Evolutionary conservation across 495 filamentous ascomycete species (phyloP), one percentile per base, ranked within the genome.

Genomic region (Pyronema domesticum): DNA sequence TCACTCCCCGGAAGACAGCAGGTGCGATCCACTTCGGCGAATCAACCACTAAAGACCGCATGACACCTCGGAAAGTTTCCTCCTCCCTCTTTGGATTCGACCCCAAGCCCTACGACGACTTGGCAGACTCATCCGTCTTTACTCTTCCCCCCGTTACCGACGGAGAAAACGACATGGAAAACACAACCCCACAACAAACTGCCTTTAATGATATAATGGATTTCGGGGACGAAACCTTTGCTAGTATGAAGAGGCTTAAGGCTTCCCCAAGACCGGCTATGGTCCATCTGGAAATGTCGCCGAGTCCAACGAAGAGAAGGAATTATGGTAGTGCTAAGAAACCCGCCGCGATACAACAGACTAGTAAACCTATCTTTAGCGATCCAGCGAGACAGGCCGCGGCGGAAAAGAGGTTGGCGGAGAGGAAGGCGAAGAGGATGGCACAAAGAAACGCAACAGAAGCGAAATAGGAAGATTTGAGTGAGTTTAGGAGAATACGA

Each of bases 311-410:
- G 8, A 53, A 43, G 19, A 14, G 50, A 6, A 17, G 50, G 11
- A 43, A 9, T 3, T 40, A 23, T 19, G 37, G 8, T 6, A 37
- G 19, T 14, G 30, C 8, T 8, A 53, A 53, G 15, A 42, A 40
- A n/a, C 7, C 35, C 8, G 30, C 37, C 23, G 19, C 34, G 19
- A 50, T 9, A 34, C 11, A 43, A 17, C 13, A 13, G 3, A 17
- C 17, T n/a, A n/a, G 13, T 6, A 43, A 43, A 17, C 13, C 13
- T 43, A 33, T 35, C 1, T 34, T 34, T 51, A 58, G 57, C 55
- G 62, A 64, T 19, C 61, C 62, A 42, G 52, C 34, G 7, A 51
- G 62, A 46, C 60, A 9, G 37, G 62, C 61, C 19, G 62, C 62
- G 11, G 49, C 62, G 10, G 62, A 56, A 46, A 46, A 55, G 42